These are phyloP conservation scores for Mangifera indica DNA, from an alignment of 345 rosid genomes.

Conservation along the genomic window DNA sequence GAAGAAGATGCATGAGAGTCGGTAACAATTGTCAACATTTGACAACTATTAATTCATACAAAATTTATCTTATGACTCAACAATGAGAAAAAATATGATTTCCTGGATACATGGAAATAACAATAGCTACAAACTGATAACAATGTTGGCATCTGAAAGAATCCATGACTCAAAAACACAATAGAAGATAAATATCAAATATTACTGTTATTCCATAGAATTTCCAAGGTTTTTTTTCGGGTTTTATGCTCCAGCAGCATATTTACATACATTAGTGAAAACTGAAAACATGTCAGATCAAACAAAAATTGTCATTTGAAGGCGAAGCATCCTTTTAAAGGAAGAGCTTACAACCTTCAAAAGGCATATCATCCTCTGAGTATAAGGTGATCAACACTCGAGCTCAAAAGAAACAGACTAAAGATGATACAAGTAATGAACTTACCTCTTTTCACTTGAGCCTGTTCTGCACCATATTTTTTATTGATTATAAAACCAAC, in stretches of 20 bases:
- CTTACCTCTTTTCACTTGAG: neutral
- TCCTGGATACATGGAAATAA: neutral
- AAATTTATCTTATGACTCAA: too few species aligned
- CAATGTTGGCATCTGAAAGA: neutral
- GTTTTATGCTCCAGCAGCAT: neutral
- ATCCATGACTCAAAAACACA: neutral
- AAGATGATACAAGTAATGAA: neutral
- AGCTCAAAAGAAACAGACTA: too few species aligned
- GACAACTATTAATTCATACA: neutral
- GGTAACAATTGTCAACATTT: neutral
- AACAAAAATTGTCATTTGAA: neutral
- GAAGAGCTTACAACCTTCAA: too few species aligned
- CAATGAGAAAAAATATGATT: neutral
- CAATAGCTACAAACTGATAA: neutral
- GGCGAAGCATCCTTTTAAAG: neutral
- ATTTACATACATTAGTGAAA: neutral
- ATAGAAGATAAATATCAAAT: neutral
- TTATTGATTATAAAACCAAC: slow-evolving; percentile 38
- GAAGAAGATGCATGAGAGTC: neutral
- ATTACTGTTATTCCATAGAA: too few species aligned
- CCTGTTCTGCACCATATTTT: neutral
- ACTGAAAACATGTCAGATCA: neutral
- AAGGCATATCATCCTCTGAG: neutral
- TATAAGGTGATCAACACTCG: too few species aligned
- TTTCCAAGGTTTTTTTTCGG: neutral